Conservation (phyloP, 495 filamentous ascomycete genomes). For the Talaromyces stipitatus region DNA sequence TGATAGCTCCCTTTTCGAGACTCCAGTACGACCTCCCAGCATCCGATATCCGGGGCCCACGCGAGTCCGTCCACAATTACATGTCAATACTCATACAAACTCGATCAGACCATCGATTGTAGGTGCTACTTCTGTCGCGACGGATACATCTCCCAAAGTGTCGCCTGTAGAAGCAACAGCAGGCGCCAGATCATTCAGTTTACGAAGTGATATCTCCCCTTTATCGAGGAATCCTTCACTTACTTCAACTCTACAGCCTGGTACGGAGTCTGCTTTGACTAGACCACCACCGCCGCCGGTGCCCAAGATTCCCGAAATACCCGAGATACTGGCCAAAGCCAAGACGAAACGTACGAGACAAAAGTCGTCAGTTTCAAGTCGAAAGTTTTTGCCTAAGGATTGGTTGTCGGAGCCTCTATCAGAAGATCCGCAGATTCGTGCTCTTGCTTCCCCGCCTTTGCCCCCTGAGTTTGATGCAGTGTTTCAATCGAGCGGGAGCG, state of each 20-base stretch:
- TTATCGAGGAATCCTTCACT: neutral
- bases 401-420: constrained; percentile 28
- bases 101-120: constrained; percentile 21
- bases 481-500: constrained; percentile 5
- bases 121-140: constrained; percentile 16
- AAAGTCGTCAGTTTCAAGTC: constrained; percentile 33
- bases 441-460: constrained; percentile 24
- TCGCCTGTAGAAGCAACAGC: constrained; percentile 18
- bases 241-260: neutral
- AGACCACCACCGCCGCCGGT: neutral
- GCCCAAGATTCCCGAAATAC: constrained; percentile 15
- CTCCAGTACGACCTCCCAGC: constrained; percentile 22
- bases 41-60: constrained; percentile 29
- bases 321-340: constrained; percentile 14
- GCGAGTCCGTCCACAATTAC: constrained; percentile 24
- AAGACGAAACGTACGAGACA: constrained; percentile 21
- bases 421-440: constrained; percentile 35
- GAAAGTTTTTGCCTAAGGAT: constrained; percentile 30
- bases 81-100: constrained; percentile 21
- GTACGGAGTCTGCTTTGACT: constrained; percentile 2
- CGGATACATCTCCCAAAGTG: constrained; percentile 16
- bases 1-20: constrained; percentile 20
- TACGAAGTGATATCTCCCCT: neutral
- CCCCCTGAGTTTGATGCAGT: constrained; percentile 5
- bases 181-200: neutral